Evolutionary conservation across 208 protist species (phyloP).

Genomic region (Jaenimonas drosophilae): DNA sequence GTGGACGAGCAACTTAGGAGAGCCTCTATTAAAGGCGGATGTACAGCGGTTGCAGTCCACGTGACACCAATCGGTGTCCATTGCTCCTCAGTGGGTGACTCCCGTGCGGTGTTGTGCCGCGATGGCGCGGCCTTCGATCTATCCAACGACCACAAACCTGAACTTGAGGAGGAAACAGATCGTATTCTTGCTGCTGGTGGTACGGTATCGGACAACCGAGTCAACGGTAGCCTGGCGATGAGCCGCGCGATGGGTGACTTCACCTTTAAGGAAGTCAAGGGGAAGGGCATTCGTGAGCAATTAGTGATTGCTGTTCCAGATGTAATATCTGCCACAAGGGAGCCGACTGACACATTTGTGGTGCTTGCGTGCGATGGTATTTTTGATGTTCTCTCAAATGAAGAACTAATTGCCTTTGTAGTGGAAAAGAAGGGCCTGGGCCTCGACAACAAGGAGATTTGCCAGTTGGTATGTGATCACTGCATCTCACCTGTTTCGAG

Average conservation of each 20-base stretch:
- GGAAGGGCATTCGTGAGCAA: slow-evolving; percentile 38
- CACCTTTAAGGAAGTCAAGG: slow-evolving; percentile 70
- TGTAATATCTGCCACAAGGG: slow-evolving; percentile 29
- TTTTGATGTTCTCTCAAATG: slow-evolving; percentile 81
- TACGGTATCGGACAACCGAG: slow-evolving; percentile 86
- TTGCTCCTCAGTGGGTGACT: slow-evolving; percentile 91
- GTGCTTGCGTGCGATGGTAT: slow-evolving; percentile 86
- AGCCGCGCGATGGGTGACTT: slow-evolving; percentile 92
- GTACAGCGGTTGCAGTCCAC: slow-evolving; percentile 60
- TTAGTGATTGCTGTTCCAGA: slow-evolving; percentile 65
- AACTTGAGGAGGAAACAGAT: slow-evolving; percentile 39
- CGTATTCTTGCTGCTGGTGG: slow-evolving; percentile 82
- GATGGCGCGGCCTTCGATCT: slow-evolving; percentile 65
- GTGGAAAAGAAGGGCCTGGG: slow-evolving; percentile 11
- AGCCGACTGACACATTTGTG: slow-evolving; percentile 48
- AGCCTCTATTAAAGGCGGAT: slow-evolving; percentile 45
- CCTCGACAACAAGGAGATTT: slow-evolving; percentile 43
- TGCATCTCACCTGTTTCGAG: slow-evolving; percentile 44
- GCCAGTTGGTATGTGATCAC: slow-evolving; percentile 51
- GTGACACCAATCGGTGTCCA: slow-evolving; percentile 63
- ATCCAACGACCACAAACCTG: slow-evolving; percentile 90
- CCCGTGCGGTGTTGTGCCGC: slow-evolving; percentile 79
- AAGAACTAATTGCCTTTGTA: slow-evolving; percentile 64
- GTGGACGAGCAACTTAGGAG: slow-evolving; percentile 42
- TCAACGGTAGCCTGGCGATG: slow-evolving; percentile 92